A percentile compares a stretch with the other conserved stretches of the same genome.
Conservation (phyloP, 371 early-diverging fungal genomes). For the Thermomucor indicae-seudaticae region DNA sequence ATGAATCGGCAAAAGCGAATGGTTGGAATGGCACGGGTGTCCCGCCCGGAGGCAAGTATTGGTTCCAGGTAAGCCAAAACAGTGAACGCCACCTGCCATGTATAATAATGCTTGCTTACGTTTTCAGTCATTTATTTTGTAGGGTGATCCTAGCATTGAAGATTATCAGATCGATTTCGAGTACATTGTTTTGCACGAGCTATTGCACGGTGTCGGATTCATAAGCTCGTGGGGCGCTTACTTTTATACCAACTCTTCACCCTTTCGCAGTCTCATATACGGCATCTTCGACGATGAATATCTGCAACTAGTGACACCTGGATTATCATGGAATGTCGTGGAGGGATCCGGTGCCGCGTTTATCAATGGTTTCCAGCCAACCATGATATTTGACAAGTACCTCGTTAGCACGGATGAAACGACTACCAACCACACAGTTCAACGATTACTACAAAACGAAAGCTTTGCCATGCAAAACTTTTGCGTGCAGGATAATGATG, state of each 20-base stretch:
- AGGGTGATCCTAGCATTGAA: slow-evolving; percentile 26
- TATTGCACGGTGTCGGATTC: slow-evolving; percentile 41
- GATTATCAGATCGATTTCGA: slow-evolving; percentile 35
- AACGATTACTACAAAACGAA: slow-evolving; percentile 13
- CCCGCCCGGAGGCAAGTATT: slow-evolving; percentile 33
- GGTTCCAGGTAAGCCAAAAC: slow-evolving; percentile 40
- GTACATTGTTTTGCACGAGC: slow-evolving; percentile 37
- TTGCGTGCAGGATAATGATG: slow-evolving; percentile 33
- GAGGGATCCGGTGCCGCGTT: slow-evolving; percentile 34
- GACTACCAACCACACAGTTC: background rate
- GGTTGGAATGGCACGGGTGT: slow-evolving; percentile 38
- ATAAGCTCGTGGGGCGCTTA: slow-evolving; percentile 48
- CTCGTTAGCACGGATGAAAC: slow-evolving; percentile 18
- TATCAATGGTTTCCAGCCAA: slow-evolving; percentile 43
- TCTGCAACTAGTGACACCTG: slow-evolving; percentile 33
- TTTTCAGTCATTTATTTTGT: too few relatives aligned
- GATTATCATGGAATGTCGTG: slow-evolving; percentile 30
- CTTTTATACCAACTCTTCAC: slow-evolving; percentile 34
- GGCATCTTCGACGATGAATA: slow-evolving; percentile 30
- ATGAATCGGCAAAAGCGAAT: slow-evolving; percentile 13
- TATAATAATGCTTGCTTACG: too few relatives aligned
- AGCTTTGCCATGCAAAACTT: slow-evolving; percentile 42
- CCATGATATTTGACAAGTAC: slow-evolving; percentile 49
- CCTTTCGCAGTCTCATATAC: slow-evolving; percentile 30
- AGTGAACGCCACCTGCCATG: too few relatives aligned